Percentiles rank a stretch among this genome's conserved stretches.
Evolutionary conservation across 2,329 filamentous ascomycete species (phyloP).

Genomic region (Epichloe coenophiala): DNA sequence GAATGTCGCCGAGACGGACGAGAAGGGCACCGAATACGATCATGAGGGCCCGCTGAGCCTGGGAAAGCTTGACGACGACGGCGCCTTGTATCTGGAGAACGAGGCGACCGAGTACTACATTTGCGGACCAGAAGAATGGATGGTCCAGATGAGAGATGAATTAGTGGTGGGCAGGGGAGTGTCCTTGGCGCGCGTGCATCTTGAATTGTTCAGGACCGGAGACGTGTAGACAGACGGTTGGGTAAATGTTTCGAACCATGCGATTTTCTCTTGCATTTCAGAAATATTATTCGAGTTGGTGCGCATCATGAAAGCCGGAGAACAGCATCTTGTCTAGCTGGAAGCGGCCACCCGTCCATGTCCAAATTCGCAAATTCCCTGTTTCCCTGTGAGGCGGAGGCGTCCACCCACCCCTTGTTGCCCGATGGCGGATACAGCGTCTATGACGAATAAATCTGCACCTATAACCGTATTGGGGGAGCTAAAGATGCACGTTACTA

Average conservation of each 20-base stretch:
- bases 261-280: background rate
- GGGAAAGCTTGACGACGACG: conserved; percentile 31
- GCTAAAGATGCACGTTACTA: too few species aligned
- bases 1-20: conserved; percentile 26
- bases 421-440: too few species aligned
- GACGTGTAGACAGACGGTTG: conserved; percentile 15
- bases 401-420: background rate
- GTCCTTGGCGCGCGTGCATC: conserved; percentile 36
- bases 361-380: too few species aligned
- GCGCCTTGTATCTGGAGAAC: conserved; percentile 39
- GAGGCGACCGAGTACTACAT: conserved; percentile 48
- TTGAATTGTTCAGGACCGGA: conserved; percentile 51
- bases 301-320: too few species aligned
- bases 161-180: conserved; percentile 41
- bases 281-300: too few species aligned
- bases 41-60: conserved; percentile 43
- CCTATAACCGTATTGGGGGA: too few species aligned
- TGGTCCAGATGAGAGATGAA: conserved; percentile 40
- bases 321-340: too few species aligned
- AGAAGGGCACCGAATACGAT: conserved; percentile 40
- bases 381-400: background rate
- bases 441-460: too few species aligned
- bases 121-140: conserved; percentile 56
- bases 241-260: background rate
- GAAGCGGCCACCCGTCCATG: too few species aligned